phyloP scores from a whole-genome alignment of 192 early-diverging fungal species.

The Entomortierella chlamydospora region DNA sequence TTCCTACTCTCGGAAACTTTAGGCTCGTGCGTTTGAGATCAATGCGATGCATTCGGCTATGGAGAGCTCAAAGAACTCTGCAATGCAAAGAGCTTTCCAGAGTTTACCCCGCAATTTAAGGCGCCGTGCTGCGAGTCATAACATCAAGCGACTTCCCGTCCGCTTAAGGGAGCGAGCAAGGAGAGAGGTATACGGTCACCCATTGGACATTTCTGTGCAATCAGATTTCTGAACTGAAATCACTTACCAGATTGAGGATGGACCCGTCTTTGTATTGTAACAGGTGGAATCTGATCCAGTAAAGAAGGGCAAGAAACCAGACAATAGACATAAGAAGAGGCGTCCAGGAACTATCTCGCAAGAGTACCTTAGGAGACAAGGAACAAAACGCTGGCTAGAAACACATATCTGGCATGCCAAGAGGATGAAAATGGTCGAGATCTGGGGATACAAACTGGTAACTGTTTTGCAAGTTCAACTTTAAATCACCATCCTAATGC shows the following conservation, averaged over 20 bases:
- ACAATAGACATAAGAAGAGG: conserved; percentile 55
- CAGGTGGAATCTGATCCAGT: conserved; percentile 50
- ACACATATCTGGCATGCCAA: conserved; percentile 99
- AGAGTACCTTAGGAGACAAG: conserved; percentile 66
- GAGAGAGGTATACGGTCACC: conserved; percentile 63
- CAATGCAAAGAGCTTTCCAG: conserved; percentile 77
- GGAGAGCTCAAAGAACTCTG: conserved; percentile 67
- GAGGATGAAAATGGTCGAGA: conserved; percentile 92
- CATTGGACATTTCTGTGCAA: too few species aligned
- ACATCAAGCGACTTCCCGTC: conserved; percentile 91
- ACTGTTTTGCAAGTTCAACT: conserved; percentile 20
- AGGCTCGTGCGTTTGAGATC: conserved; percentile 89
- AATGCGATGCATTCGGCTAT: conserved; percentile 85
- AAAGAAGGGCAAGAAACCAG: conserved; percentile 59
- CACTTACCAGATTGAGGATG: neutral
- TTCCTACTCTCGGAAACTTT: conserved; percentile 6
- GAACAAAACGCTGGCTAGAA: conserved; percentile 87
- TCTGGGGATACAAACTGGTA: conserved; percentile 85
- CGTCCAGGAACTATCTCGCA: conserved; percentile 56
- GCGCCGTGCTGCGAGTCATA: conserved; percentile 94
- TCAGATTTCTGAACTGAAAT: neutral
- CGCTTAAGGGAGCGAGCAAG: conserved; percentile 82
- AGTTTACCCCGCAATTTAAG: conserved; percentile 91
- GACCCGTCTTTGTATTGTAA: neutral
- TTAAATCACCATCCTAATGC: conserved; percentile 13